Evolutionary conservation across 2,329 filamentous ascomycete species (phyloP).

Genomic region (Thelonectria olida): DNA sequence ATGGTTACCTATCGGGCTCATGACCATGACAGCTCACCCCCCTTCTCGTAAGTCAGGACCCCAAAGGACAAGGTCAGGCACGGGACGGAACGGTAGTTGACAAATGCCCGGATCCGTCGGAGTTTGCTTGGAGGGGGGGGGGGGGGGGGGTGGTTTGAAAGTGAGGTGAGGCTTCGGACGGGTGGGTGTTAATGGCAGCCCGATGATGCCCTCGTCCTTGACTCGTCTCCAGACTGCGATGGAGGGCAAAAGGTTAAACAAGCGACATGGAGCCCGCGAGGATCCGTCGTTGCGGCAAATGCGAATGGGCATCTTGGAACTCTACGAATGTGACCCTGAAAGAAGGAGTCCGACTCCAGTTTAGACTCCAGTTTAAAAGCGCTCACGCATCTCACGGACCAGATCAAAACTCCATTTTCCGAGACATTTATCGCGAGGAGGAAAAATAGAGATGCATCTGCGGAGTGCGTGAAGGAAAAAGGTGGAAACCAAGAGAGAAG

Average conservation of each 20-base stretch:
- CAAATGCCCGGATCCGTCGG: conserved; percentile 5
- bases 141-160: neutral
- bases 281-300: neutral
- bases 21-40: neutral
- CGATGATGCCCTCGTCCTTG: neutral
- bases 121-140: neutral
- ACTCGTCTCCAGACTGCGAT: neutral
- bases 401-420: neutral
- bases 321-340: too few species aligned
- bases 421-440: neutral
- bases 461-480: neutral
- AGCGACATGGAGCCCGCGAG: neutral
- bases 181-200: neutral
- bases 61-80: neutral
- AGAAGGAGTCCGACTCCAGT: neutral
- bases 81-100: conserved; percentile 11
- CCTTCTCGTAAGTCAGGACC: neutral
- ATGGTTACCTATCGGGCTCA: neutral
- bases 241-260: neutral
- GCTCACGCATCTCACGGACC: neutral
- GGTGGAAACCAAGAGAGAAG: neutral
- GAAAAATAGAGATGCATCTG: neutral
- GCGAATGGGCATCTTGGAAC: too few species aligned
- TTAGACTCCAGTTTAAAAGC: neutral
- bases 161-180: neutral